Evolutionary conservation across 768 basidiomycete species (phyloP).

Genomic region (Hygrocybe punicea): DNA sequence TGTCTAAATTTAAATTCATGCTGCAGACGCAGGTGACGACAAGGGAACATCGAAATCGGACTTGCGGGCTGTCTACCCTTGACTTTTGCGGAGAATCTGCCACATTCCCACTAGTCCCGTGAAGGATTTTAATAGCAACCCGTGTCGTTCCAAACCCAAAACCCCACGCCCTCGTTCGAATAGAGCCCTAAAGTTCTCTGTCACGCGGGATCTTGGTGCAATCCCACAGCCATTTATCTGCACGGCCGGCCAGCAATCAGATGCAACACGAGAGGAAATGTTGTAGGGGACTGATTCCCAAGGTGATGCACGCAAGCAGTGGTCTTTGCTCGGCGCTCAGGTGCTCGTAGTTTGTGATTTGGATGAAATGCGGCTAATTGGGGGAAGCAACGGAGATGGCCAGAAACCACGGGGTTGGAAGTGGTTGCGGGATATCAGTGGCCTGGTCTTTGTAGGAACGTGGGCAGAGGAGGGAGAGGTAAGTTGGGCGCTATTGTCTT

Average conservation of each 20-base stretch:
- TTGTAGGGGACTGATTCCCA: constrained; percentile 27
- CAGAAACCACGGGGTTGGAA: constrained; percentile 34
- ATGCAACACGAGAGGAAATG: constrained; percentile 43
- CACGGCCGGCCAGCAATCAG: constrained; percentile 44
- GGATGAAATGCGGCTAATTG: constrained; percentile 51
- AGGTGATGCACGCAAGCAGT: constrained; percentile 48
- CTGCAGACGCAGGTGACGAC: constrained; percentile 44
- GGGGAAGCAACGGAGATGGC: constrained; percentile 35
- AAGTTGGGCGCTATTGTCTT: constrained; percentile 52
- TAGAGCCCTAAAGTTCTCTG: constrained; percentile 52
- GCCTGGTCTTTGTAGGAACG: constrained; percentile 49
- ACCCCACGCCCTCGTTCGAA: constrained; percentile 28
- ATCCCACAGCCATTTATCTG: constrained; percentile 45
- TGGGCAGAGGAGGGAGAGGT: constrained; percentile 50
- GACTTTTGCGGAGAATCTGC: constrained; percentile 36
- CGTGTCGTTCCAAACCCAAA: neutral
- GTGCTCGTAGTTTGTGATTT: constrained; percentile 47
- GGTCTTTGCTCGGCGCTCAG: constrained; percentile 61
- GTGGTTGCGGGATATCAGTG: constrained; percentile 32
- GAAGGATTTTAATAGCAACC: constrained; percentile 12
- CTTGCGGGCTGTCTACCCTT: constrained; percentile 37
- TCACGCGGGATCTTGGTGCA: constrained; percentile 56
- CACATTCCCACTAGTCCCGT: constrained; percentile 12
- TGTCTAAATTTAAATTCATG: constrained; percentile 5
- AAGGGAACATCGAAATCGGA: constrained; percentile 40